A percentile compares a stretch with the other conserved stretches of the same genome.
Evolutionary conservation across 2,329 filamentous ascomycete species (phyloP).

Genomic region (Trichocomaceae sp.): DNA sequence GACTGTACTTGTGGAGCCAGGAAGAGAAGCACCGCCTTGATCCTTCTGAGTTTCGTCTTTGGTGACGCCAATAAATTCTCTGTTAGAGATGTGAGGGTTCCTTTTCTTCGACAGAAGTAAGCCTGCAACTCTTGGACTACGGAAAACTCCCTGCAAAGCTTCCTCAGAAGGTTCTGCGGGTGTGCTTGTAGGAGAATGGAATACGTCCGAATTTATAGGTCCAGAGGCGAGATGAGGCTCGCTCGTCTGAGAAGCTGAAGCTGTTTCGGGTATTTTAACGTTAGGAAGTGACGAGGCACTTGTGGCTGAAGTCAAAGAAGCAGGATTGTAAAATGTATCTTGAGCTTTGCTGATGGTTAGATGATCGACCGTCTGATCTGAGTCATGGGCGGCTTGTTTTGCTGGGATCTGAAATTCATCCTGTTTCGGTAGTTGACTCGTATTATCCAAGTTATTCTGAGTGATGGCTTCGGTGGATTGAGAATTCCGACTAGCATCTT

Average conservation of each 20-base stretch:
- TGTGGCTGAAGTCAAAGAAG: constrained; percentile 40
- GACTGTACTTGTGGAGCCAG: not conserved
- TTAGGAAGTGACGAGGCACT: constrained; percentile 49
- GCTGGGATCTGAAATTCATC: constrained; percentile 50
- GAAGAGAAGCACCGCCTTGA: not conserved
- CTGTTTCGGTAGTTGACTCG: constrained; percentile 42
- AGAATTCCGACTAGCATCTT: not conserved
- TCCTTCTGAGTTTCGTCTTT: not conserved
- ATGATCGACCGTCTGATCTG: constrained; percentile 21
- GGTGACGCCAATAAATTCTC: not conserved
- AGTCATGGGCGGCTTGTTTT: constrained; percentile 39
- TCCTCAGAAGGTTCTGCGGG: constrained; percentile 36
- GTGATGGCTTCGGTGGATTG: not conserved
- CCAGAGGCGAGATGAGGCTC: constrained; percentile 25
- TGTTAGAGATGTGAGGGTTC: constrained; percentile 16
- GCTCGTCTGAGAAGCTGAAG: constrained; percentile 41
- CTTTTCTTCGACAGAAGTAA: constrained; percentile 39
- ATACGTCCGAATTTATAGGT: constrained; percentile 51
- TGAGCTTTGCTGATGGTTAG: constrained; percentile 47
- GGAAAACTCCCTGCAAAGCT: constrained; percentile 57
- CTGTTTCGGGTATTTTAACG: constrained; percentile 49
- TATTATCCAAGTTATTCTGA: not conserved
- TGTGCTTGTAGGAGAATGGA: constrained; percentile 34
- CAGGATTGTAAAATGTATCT: constrained; percentile 54
- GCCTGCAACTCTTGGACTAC: constrained; percentile 52